Base-by-base conservation (phyloP, 768 basidiomycete species). In the Boletales sp. region DNA sequence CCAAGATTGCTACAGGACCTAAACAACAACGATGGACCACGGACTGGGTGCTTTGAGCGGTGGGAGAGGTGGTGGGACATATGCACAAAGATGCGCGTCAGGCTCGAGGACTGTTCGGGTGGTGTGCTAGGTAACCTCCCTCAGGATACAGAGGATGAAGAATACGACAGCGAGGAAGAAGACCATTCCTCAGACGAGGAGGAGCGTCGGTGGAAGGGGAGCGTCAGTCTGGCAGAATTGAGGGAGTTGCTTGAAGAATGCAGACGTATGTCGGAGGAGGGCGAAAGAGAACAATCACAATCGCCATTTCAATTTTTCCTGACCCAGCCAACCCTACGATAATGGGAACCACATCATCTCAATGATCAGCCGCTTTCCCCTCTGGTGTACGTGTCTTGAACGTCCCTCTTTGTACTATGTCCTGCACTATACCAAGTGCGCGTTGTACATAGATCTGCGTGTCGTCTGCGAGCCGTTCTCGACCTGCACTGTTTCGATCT, bases 61-160 rank as follows among this genome's bases (percentile, higher is more conserved):
- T 90, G 86, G 82, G 81, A 82, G 56, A 69, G 74, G 41, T 90
- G 88, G 88, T 86, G 81, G 78, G 73, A 72, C 13, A 71, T 67
- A 56, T 84, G 80, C 54, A 54, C 68, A 0, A 53, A 57, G 17
- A 71, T 77, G 62, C 75, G 78, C 1, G 68, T 89, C 5, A 66
- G 83, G 38, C 61, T 90, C 44, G 87, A 90, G 66, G 88, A 90
- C 63, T 90, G 87, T 59, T 89, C 88, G 0, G 87, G 86, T 0
- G 79, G 71, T 12, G 56, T 72, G 45, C 66, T 90, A 34, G 88
- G 88, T 0, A 59, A 58, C 45, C 61, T 71, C 25, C 68, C 64
- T 21, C 62, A 59, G 34, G 53, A 69, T 12, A 67, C 64, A 0
- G 70, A 64, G 1, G 69, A 67, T 4, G 67, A 69, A 0, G 69